Evolutionary conservation across 345 rosid species (phyloP), one percentile per base, ranked within the genome.

Genomic region (Pugionium cornutum): DNA sequence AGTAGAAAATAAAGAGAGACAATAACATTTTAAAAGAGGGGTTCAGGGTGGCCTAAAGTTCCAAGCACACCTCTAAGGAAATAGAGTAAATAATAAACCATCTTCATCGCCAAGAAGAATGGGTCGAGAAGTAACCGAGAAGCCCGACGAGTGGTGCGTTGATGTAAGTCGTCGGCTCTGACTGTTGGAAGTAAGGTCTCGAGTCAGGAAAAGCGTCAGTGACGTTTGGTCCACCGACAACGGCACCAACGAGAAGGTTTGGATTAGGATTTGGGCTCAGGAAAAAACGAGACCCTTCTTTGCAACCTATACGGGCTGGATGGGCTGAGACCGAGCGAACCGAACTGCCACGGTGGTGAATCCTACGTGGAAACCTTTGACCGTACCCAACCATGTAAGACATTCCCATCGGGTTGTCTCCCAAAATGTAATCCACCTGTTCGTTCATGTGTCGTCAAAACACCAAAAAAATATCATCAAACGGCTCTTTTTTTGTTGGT

Each of bases 301-400:
- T 85, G 72, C 97, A 94, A 10, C 72, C 71, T 26, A 94, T 84
- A 44, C 30, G 84, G 26, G 77, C 50, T 0, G 95, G 99, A 51
- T 94, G 95, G 46, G 82, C 54, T 35, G 62, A 69, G 29, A 85
- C 80, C 0, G 96, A 90, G 4, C 97, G 99, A 25, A 85, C 66
- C 0, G 97, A 94, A 58, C 96, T 86, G 1, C 77, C 99, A 70
- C 99, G 69, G 77, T 94, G 99, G 66, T 94, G 99, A 68, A 94
- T 86, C 87, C 95, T 80, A 53, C 69, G 90, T 2, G 99, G 97
- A 66, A 78, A 94, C 46, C 51, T 81, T 18, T 74, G 67, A 7
- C 99, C 97, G 51, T 87, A 94, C 0, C 92, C 99, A 26, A 94
- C 99, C 96, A 94, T 94, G 86, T 90, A 94, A 7, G 97, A 94